A percentile compares a stretch with the other conserved stretches of the same genome.
Evolutionary conservation across 1,284 basidiomycete species (phyloP).

Genomic region (Heterobasidion annosum): DNA sequence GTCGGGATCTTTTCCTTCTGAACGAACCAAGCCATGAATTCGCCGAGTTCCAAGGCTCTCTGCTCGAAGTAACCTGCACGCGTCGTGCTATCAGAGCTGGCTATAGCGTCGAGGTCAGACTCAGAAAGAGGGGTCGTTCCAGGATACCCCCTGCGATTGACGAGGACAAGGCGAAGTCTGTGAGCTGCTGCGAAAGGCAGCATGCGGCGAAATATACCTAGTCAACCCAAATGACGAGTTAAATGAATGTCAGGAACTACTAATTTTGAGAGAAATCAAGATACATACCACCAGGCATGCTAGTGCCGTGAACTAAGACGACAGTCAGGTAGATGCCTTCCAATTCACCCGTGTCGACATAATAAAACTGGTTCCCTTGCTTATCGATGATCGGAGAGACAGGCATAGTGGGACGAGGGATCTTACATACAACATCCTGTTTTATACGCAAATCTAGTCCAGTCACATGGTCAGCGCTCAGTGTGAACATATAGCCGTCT

Average conservation of each 20-base stretch:
- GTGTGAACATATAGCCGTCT: too few species aligned
- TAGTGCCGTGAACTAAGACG: conserved; percentile 14
- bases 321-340: conserved; percentile 11
- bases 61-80: neutral
- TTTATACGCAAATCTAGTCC: too few species aligned
- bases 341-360: conserved; percentile 12
- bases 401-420: conserved; percentile 8
- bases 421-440: too few species aligned
- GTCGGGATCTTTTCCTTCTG: conserved; percentile 6
- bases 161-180: conserved; percentile 11
- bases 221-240: too few species aligned
- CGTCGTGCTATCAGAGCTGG: too few species aligned
- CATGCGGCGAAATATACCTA: conserved; percentile 14
- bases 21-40: conserved; percentile 11
- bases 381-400: conserved; percentile 8
- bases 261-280: too few species aligned
- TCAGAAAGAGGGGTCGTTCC: conserved; percentile 12
- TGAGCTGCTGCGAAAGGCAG: conserved; percentile 9
- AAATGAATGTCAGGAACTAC: too few species aligned
- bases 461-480: too few species aligned
- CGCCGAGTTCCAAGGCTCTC: conserved; percentile 8
- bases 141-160: conserved; percentile 15
- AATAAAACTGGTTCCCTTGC: conserved; percentile 9
- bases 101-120: conserved; percentile 4
- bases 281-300: conserved; percentile 10